phyloP scores from a whole-genome alignment of 345 rosid species.

The Aquilaria yunnanensis region DNA sequence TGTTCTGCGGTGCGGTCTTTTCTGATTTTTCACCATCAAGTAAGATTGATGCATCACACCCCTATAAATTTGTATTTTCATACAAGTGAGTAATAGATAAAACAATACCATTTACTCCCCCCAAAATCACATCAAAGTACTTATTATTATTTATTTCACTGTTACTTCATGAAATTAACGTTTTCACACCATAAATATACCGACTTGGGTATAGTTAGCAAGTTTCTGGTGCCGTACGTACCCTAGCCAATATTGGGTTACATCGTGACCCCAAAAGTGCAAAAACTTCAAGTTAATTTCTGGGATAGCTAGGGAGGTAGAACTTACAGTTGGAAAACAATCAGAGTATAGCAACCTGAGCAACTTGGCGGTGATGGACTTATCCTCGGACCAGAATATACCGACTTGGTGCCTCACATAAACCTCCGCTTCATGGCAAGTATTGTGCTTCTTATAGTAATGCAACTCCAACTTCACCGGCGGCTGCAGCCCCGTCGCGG shows the following conservation, averaged over 20 bases:
- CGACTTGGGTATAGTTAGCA: no score
- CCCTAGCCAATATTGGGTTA: no score
- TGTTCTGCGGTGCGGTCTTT: slow-evolving; percentile 54
- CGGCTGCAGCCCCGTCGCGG: slow-evolving; percentile 23
- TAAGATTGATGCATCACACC: slow-evolving; percentile 76
- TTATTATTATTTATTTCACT: no score
- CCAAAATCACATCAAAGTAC: no score
- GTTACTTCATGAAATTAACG: no score
- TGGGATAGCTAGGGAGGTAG: no score
- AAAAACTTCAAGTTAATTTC: no score
- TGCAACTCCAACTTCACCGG: slow-evolving; percentile 49
- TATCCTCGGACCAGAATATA: slow-evolving; percentile 28
- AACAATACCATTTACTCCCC: no score
- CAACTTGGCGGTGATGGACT: slow-evolving; percentile 52
- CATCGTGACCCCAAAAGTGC: no score
- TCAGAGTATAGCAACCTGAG: slow-evolving; percentile 67
- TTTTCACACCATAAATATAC: no score
- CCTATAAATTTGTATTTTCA: slow-evolving; percentile 25
- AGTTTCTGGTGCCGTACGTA: no score
- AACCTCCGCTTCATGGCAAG: slow-evolving; percentile 47
- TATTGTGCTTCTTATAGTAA: slow-evolving; percentile 40
- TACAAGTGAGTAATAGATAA: no score
- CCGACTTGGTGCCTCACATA: slow-evolving; percentile 43
- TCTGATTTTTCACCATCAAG: slow-evolving; percentile 62
- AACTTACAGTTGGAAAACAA: slow-evolving; percentile 52